Evolutionary conservation across 768 basidiomycete genomes (phyloP).

Genomic region (Hemileccinum impolitum): DNA sequence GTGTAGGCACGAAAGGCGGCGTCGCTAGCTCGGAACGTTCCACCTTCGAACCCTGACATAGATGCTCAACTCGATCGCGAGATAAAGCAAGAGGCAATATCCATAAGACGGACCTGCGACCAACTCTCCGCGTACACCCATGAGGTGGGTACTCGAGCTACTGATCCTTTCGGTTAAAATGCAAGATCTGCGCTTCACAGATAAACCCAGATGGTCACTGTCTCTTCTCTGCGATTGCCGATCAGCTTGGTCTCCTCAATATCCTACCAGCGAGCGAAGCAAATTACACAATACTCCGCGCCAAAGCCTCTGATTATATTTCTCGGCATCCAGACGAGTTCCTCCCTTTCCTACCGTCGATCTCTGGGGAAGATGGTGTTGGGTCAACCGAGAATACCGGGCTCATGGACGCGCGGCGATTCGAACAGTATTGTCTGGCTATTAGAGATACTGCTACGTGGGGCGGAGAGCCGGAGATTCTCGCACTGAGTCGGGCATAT

Average conservation of each 20-base stretch:
- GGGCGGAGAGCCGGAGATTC: slow-evolving; percentile 98
- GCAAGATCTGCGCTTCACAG: slow-evolving; percentile 38
- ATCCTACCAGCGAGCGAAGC: slow-evolving; percentile 57
- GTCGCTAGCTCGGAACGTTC: slow-evolving; percentile 49
- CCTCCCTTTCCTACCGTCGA: slow-evolving; percentile 84
- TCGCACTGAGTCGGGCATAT: slow-evolving; percentile 79
- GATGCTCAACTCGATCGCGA: slow-evolving; percentile 61
- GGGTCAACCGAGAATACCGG: slow-evolving; percentile 60
- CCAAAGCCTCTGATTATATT: slow-evolving; percentile 78
- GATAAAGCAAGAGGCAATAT: slow-evolving; percentile 62
- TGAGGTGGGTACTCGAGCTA: slow-evolving; percentile 45
- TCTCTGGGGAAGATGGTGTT: slow-evolving; percentile 63
- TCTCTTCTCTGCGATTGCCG: slow-evolving; percentile 90
- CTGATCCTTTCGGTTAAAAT: neutral
- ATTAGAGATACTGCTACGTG: slow-evolving; percentile 86
- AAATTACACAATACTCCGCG: slow-evolving; percentile 58
- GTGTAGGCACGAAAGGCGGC: slow-evolving; percentile 71
- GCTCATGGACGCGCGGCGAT: slow-evolving; percentile 65
- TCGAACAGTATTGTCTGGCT: slow-evolving; percentile 68
- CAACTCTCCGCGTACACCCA: slow-evolving; percentile 61
- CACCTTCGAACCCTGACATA: slow-evolving; percentile 52
- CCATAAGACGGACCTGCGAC: slow-evolving; percentile 63
- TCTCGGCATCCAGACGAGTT: slow-evolving; percentile 83
- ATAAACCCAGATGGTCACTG: slow-evolving; percentile 96
- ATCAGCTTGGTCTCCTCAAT: slow-evolving; percentile 79